Conservation (phyloP, 176 grass and related monocot genomes). For the Paspalum vaginatum region DNA sequence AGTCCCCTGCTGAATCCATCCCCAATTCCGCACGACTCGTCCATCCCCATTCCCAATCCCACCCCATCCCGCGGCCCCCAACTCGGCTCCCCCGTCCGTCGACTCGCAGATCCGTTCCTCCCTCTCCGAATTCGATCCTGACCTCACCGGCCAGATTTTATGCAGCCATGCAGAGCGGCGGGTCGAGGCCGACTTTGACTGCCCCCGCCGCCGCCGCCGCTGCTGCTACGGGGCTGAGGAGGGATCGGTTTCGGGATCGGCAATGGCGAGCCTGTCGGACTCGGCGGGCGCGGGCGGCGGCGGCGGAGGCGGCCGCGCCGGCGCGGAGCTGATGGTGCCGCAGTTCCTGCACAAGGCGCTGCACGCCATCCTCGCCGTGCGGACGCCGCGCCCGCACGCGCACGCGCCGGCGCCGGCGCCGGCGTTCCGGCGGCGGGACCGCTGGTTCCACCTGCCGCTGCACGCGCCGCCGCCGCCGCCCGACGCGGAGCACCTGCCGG, state of each 20-base stretch:
- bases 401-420: conserved; percentile 5
- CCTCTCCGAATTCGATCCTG: conserved; percentile 25
- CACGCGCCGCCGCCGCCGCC: conserved; percentile 60
- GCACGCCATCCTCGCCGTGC: conserved; percentile 84
- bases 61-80: background rate
- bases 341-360: conserved; percentile 86
- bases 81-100: background rate
- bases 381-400: conserved; percentile 57
- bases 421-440: conserved; percentile 53
- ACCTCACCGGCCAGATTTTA: conserved; percentile 27
- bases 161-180: conserved; percentile 55
- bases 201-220: background rate
- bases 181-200: conserved; percentile 39
- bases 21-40: conserved; percentile 27
- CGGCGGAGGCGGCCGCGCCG: conserved; percentile 43
- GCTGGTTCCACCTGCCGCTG: conserved; percentile 83
- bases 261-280: conserved; percentile 63
- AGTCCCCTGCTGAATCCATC: background rate
- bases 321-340: conserved; percentile 83
- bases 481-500: conserved; percentile 42
- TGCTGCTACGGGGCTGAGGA: background rate
- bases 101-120: conserved; percentile 34
- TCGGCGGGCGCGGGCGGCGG: conserved; percentile 39
- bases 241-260: conserved; percentile 9
- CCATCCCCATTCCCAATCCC: background rate